A percentile compares a stretch with the other conserved stretches of the same genome.
phyloP scores from a whole-genome alignment of 176 grass and related monocot species.

The Sorghum bicolor region Sorghum_bicolor_NCBIv3 NC_012873.2:56091501-56092000 shows the following conservation, averaged over 20 bases:
- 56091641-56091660: not conserved
- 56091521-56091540: not conserved
- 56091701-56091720: not conserved
- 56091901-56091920: not conserved
- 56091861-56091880: not conserved
- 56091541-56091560: not conserved
- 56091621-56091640: not conserved
- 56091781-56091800: not conserved
- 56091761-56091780: too few species aligned
- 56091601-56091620: not conserved
- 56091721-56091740: not conserved
- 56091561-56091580: not conserved
- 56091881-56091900: not conserved
- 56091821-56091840: not conserved
- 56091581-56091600: not conserved
- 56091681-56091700: not conserved
- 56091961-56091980: not conserved
- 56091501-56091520: not conserved
- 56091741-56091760: not conserved
- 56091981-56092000: not conserved
- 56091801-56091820: not conserved
- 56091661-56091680: not conserved
- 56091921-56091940: not conserved
- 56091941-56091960: not conserved
- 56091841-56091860: not conserved